Base-by-base conservation (phyloP, 1,139 yeast species). In the Geotrichum aggregatum region DNA sequence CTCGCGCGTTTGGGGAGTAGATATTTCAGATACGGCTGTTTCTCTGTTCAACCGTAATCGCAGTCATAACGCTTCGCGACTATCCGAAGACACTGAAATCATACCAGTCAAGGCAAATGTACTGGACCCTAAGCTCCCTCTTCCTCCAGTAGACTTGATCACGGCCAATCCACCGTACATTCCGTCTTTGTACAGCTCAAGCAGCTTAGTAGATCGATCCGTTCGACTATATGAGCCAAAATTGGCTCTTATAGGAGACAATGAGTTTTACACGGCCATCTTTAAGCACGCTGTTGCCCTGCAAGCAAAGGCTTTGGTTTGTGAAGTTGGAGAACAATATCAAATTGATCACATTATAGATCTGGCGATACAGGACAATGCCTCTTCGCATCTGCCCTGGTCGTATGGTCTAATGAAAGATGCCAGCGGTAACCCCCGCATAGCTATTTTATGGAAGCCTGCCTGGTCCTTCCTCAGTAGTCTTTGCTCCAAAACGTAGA, bases 111-210 rank as follows among this genome's bases (percentile, higher is more conserved):
- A 50, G 28, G 62, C 58, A 3, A 60, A 65, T 44, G 56, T 64
- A 11, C 60, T 66, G 47, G 36, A 54, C 13, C n/a, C 24, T n/a
- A 11, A 49, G 47, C n/a, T 47, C 51, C 19, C 39, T 41, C 8
- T 16, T 41, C 38, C 30, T 14, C 3, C 56, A 24, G 54, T 54
- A 28, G 87, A 85, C 58, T 52, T 91, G 3, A 65, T 92, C 1
- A 77, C 84, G 0, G 79, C 96, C 21, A 92, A 92, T 61, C 98
- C 98, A 0, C 98, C 98, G 0, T 92, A 92, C 63, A 83, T 92
- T 8, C 82, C 91, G 0, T 16, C 49, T 1, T 49, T 79, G 34
- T 79, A 77, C 61, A 60, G 62, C 50, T 45, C 67, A 63, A 36
- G 57, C 52, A 42, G 44, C 19, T 62, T 66, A 44, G 56, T 76